These are phyloP conservation scores for Cyberlindnera xishuangbannaensis DNA, from an alignment of 805 yeast species.

Conservation along the genomic window DNA sequence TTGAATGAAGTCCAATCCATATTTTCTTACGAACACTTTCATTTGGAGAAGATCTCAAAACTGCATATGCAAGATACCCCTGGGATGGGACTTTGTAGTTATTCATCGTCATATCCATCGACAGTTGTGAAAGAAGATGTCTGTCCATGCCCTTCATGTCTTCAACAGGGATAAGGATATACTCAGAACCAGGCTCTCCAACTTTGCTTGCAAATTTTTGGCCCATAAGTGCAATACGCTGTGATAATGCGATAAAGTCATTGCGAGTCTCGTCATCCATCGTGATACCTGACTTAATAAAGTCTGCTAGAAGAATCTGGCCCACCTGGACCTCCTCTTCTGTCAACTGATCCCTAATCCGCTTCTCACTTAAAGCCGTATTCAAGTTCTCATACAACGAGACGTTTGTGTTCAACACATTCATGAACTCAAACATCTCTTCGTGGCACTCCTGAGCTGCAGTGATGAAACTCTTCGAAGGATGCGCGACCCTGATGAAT, in stretches of 20 bases:
- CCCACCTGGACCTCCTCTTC: conserved; percentile 83
- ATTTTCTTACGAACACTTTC: conserved; percentile 55
- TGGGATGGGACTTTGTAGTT: conserved; percentile 49
- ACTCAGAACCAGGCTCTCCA: conserved; percentile 15
- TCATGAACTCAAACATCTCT: conserved; percentile 89
- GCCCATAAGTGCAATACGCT: conserved; percentile 73
- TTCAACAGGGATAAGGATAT: conserved; percentile 17
- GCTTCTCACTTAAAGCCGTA: conserved; percentile 38
- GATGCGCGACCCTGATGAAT: conserved; percentile 85
- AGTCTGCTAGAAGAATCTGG: conserved; percentile 70
- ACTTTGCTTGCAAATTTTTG: conserved; percentile 52
- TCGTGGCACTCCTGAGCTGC: conserved; percentile 90
- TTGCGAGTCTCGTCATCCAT: conserved; percentile 59
- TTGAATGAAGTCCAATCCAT: conserved; percentile 71
- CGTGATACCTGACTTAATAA: conserved; percentile 84
- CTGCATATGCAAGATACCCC: conserved; percentile 59
- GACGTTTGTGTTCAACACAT: conserved; percentile 78
- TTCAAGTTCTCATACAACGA: conserved; percentile 56
- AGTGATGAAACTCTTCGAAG: conserved; percentile 57
- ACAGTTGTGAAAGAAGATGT: conserved; percentile 24
- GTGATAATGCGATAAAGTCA: conserved; percentile 72
- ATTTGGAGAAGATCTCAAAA: conserved; percentile 53
- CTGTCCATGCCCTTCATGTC: conserved; percentile 20
- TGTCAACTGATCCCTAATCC: conserved; percentile 34
- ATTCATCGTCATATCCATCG: conserved; percentile 33